Evolutionary conservation across 2,329 filamentous ascomycete genomes (phyloP), one percentile per base, ranked within the genome.

Genomic region (Penicillium aurantiogriseum): DNA sequence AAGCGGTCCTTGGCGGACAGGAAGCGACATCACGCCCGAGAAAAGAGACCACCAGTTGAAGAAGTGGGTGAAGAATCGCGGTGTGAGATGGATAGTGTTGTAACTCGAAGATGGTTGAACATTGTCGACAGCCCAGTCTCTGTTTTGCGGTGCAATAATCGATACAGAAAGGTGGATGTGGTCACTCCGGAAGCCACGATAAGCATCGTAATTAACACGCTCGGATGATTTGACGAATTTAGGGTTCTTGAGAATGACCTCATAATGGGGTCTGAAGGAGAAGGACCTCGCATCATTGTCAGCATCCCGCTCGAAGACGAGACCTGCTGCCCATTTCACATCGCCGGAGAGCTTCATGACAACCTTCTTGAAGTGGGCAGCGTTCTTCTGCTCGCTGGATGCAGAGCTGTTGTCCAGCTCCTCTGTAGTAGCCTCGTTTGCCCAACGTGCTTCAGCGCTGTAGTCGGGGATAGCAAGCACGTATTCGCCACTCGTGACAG

Each of bases 11-110:
- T 99, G 95, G 0, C 94, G 90, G 56, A 99, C 89, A 11, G 94
- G 95, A 29, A 99, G 81, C 11, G 93, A 95, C 87, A 97, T 92
- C 9, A 93, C 89, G 1, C 93, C 92, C 9, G 92, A 92, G 75
- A 99, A 99, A 65, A 97, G 86, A 0, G 90, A 93, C 92, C 92
- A 97, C 94, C 94, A 99, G 56, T 88, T 87, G 77, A 92, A 97
- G 80, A 99, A 99, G 72, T 99, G 94, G 0, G 93, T 97, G 73
- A 99, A 99, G 79, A 99, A 96, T 9, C 92, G 88, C 6, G 94
- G 94, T 1, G 90, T 94, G 31, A 99, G 83, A 74, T 99, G 95
- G 1, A 97, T 89, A 0, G 93, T 92, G 71, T 99, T 99, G 79
- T 99, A 99, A 71, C 93, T 97, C 62, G 87, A 85, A 1, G 92